phyloP scores from a whole-genome alignment of 1,284 basidiomycete genomes.

The Xerocomus minutiporus region DNA sequence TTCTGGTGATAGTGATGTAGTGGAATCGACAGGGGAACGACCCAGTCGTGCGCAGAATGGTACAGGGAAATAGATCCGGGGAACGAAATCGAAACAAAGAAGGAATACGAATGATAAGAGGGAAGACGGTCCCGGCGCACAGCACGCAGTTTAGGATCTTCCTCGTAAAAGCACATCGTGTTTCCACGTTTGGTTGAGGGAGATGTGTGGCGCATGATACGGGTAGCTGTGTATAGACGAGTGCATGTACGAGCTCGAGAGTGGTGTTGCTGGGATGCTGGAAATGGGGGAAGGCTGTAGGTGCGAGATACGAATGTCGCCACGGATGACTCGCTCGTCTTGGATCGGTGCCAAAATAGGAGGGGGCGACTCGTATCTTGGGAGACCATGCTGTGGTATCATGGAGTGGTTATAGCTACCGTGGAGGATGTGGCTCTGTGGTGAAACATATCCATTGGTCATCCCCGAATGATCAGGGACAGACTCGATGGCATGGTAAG shows the following conservation, averaged over 20 bases:
- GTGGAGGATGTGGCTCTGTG: slow-evolving; percentile 34
- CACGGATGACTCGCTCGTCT: slow-evolving; percentile 38
- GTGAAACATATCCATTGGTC: slow-evolving; percentile 30
- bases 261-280: slow-evolving; percentile 26
- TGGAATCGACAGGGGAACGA: slow-evolving; percentile 4
- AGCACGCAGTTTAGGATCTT: slow-evolving; percentile 21
- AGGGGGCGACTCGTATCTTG: slow-evolving; percentile 48
- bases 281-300: slow-evolving; percentile 35
- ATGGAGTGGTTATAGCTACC: slow-evolving; percentile 31
- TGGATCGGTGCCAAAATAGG: slow-evolving; percentile 54
- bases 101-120: slow-evolving; percentile 6
- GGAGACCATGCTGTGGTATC: slow-evolving; percentile 25
- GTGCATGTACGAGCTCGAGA: slow-evolving; percentile 37
- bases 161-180: slow-evolving; percentile 29
- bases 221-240: slow-evolving; percentile 38
- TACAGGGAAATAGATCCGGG: slow-evolving; percentile 24
- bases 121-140: neutral
- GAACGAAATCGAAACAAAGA: slow-evolving; percentile 10
- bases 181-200: slow-evolving; percentile 30
- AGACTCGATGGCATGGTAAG: slow-evolving; percentile 28
- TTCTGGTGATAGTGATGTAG: slow-evolving; percentile 31
- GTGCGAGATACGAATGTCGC: slow-evolving; percentile 32
- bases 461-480: slow-evolving; percentile 28
- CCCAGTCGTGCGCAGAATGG: slow-evolving; percentile 13
- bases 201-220: slow-evolving; percentile 33